Base-by-base conservation (phyloP, 257 asterid species). In the Catharanthus roseus region DNA sequence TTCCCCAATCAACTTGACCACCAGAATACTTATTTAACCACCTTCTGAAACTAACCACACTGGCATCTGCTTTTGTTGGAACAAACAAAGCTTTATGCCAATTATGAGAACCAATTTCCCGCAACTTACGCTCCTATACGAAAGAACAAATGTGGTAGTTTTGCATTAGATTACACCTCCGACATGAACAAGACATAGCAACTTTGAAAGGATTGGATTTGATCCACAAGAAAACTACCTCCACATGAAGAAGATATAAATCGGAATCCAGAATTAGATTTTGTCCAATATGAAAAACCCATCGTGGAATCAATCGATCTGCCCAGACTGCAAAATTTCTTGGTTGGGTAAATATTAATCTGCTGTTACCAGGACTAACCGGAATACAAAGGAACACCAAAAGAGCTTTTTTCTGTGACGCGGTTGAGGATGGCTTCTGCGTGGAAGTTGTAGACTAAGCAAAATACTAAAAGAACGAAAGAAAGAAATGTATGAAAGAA, bases 331-430 rank as follows among this genome's bases (percentile, higher is more conserved):
- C 93, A 74, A 89, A 86, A 82, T 91, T 91, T 82, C 96, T 87
- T 11, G 96, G 91, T 60, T 86, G 49, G 8, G 74, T 79, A 77
- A 85, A 86, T 77, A 91, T 91, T 75, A 91, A 45, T 77, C 97
- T 87, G 93, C 97, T 89, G 44, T 88, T 64, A 31, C 97, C 96
- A 3, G 97, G 97, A 78, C 95, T 83, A 45, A 91, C 97, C 39
- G 97, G 97, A 75, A 89, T 74, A 73, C 96, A 89, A 67, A 73
- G 78, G 85, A 91, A 91, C 54, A 83, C 80, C 73, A 87, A 84
- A 61, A 82, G 49, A 3, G 75, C 77, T 75, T 56, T 82, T 72
- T 81, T 87, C 38, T 69, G 60, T 2, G 79, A 75, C 16, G 75
- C 61, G 13, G 83, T 73, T 23, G 77, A 67, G 71, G 80, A 19